Evolutionary conservation across 2,329 filamentous ascomycete species (phyloP), one percentile per base, ranked within the genome.

Genomic region (Fusarium acutatum): DNA sequence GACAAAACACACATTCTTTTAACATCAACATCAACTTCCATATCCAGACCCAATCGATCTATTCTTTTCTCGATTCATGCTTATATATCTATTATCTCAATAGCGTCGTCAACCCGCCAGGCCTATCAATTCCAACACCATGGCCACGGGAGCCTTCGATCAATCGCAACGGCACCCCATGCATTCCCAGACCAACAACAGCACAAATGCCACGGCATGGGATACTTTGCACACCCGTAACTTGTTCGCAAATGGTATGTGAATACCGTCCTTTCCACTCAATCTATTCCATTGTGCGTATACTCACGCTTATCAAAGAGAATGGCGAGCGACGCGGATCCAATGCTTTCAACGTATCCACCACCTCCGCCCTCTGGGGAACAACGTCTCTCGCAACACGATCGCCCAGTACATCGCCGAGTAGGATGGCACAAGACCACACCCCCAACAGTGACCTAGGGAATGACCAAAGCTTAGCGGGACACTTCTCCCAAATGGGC

Each of bases 291-390:
- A 22, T 49, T 50, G 49, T 44, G 35, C 43, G 37, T 35, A 44
- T 65, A 57, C 76, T 78, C 61, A 76, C 73, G 20, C 56, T 34
- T 38, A 47, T 24, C 30, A 26, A 64, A 81, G 81, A 81, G 24
- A 60, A 77, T 63, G 78, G 82, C 61, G 78, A 79, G 34, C 75
- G 78, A 61, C 91, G 90, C 7, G 93, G 92, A 54, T 94, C 92
- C 11, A 88, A 90, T 69, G 92, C 92, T 66, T 85, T 95, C 43
- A 86, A 93, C 67, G 87, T 89, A 49, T 89, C 90, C 46, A 88
- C 89, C 24, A 91, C 93, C 74, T 84, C 86, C 52, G 93, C 67
- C 83, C 85, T 71, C 83, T 94, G 92, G 92, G 88, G 30, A 20
- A n/a, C 87, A 71, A 82, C 85, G 30, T 88, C 90, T 50, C 82